These are phyloP conservation scores for Penicillium atrosanguineum DNA, from an alignment of 495 filamentous ascomycete species.

Conservation along the genomic window DNA sequence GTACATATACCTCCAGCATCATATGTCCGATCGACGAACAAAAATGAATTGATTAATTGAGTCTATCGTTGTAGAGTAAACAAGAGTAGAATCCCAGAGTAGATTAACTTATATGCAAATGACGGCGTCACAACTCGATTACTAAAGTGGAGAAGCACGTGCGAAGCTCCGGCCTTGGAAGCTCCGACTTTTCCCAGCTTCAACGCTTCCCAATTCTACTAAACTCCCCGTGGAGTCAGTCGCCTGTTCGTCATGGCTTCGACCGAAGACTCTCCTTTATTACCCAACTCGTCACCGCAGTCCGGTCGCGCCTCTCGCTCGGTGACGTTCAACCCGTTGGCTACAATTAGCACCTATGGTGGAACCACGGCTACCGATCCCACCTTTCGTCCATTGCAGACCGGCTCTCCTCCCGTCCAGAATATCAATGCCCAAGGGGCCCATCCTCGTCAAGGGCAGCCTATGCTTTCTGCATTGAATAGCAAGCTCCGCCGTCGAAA, in stretches of 20 bases:
- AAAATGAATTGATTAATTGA: background rate
- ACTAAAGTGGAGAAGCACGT: conserved; percentile 30
- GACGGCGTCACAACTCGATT: conserved; percentile 3
- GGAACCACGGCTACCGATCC: conserved; percentile 43
- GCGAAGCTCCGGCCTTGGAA: conserved; percentile 30
- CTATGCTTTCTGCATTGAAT: conserved; percentile 79
- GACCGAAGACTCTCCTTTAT: conserved; percentile 47
- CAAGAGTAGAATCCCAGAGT: background rate
- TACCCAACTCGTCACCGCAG: conserved; percentile 44
- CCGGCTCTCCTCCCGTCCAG: conserved; percentile 36
- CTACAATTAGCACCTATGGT: conserved; percentile 57
- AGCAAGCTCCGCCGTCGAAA: conserved; percentile 83
- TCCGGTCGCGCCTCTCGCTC: conserved; percentile 49
- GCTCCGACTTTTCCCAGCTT: conserved; percentile 23
- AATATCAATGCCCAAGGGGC: conserved; percentile 31
- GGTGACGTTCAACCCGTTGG: conserved; percentile 69
- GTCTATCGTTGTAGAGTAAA: background rate
- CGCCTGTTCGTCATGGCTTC: conserved; percentile 35
- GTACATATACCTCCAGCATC: conserved; percentile 2
- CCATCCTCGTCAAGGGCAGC: conserved; percentile 45
- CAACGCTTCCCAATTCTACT: conserved; percentile 10
- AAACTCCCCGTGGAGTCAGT: conserved; percentile 16
- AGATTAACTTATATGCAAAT: background rate
- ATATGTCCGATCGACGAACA: background rate
- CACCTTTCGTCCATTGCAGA: conserved; percentile 42